phyloP scores from a whole-genome alignment of 2,329 filamentous ascomycete genomes.

The Colletotrichum sojae region DNA sequence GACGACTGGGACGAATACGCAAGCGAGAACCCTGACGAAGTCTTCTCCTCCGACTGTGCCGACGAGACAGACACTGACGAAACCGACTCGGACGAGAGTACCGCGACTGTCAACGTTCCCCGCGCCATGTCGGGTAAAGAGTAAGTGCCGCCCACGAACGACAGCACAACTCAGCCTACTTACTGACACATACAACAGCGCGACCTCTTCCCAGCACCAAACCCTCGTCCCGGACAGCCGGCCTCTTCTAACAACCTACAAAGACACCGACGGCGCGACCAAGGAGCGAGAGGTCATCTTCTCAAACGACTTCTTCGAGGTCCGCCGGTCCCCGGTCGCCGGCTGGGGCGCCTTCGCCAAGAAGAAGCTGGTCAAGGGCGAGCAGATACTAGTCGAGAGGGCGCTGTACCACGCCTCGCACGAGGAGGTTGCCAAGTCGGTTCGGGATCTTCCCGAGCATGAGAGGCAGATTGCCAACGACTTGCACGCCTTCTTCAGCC shows the following conservation, averaged over 20 bases:
- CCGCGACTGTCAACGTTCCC: neutral
- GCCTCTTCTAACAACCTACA: neutral
- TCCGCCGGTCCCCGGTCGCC: slow-evolving; percentile 57
- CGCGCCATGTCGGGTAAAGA: too few relatives aligned
- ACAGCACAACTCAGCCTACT: too few relatives aligned
- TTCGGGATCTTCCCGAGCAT: slow-evolving; percentile 46
- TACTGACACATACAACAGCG: too few relatives aligned
- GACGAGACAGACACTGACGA: neutral
- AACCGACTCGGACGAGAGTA: neutral
- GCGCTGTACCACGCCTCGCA: slow-evolving; percentile 55
- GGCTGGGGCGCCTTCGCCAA: slow-evolving; percentile 65
- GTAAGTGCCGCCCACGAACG: too few relatives aligned
- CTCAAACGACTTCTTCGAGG: slow-evolving; percentile 56
- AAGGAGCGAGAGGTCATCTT: slow-evolving; percentile 42
- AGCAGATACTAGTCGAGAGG: slow-evolving; percentile 61
- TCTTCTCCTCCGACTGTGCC: neutral
- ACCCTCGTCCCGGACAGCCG: neutral
- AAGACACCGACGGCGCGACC: fast-evolving
- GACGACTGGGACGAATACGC: neutral
- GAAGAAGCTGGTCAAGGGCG: slow-evolving; percentile 52
- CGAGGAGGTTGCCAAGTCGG: slow-evolving; percentile 1
- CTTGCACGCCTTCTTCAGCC: slow-evolving; percentile 53
- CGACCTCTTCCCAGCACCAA: neutral
- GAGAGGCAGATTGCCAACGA: slow-evolving; percentile 52
- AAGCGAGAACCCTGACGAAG: neutral